These are phyloP conservation scores for Apiotrichum sp. DNA, from an alignment of 1,284 basidiomycete genomes.

Conservation along the genomic window DNA sequence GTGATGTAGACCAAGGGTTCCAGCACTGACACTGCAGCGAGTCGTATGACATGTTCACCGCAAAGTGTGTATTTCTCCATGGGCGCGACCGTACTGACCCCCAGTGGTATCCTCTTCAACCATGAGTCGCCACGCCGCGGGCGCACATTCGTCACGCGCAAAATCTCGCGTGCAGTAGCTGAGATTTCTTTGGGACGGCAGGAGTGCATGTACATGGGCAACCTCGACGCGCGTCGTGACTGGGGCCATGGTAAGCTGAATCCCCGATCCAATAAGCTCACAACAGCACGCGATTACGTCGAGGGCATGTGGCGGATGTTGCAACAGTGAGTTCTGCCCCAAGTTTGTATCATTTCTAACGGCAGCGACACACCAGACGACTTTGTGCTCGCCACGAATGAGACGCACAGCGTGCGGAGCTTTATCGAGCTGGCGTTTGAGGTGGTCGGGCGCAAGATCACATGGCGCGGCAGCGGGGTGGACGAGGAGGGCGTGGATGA, in stretches of 20 bases:
- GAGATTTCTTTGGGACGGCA: constrained; percentile 82
- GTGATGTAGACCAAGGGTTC: not conserved
- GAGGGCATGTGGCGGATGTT: constrained; percentile 95
- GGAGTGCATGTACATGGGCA: constrained; percentile 78
- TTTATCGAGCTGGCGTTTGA: constrained; percentile 78
- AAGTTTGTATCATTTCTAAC: not conserved
- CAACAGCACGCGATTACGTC: constrained; percentile 70
- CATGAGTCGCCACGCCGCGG: constrained; percentile 88
- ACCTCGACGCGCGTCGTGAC: constrained; percentile 82
- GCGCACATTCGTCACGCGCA: constrained; percentile 86
- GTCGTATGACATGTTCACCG: constrained; percentile 81
- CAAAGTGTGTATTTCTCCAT: not conserved
- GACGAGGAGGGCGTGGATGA: constrained; percentile 37
- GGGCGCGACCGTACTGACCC: not conserved
- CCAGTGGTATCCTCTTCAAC: constrained; percentile 83
- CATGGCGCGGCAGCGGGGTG: constrained; percentile 70
- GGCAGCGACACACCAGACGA: constrained; percentile 56
- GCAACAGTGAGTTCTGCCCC: constrained; percentile 56
- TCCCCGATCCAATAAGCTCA: not conserved
- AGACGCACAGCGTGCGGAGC: constrained; percentile 84
- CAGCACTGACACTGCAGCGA: constrained; percentile 53
- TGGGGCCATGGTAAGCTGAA: constrained; percentile 75
- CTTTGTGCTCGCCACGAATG: constrained; percentile 85
- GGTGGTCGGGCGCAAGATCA: constrained; percentile 59
- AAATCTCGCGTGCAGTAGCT: constrained; percentile 81